Evolutionary conservation across 352 stramenopile genomes (phyloP).

Genomic region (Phytophthora podocarpi): DNA sequence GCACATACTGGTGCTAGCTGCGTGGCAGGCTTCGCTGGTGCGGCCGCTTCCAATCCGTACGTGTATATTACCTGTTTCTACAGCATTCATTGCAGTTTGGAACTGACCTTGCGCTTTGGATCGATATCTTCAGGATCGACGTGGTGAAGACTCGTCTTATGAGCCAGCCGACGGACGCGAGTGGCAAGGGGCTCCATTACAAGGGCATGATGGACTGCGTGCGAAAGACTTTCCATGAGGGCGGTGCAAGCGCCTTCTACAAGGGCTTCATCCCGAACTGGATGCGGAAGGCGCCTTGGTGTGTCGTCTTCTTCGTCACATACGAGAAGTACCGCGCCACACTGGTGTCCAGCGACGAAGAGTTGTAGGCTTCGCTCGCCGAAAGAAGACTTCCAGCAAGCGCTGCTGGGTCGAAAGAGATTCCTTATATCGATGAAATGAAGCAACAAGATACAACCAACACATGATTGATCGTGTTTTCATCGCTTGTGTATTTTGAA

Average conservation of each 20-base stretch:
- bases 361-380: slow-evolving; percentile 30
- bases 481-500: slow-evolving; percentile 10
- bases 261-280: slow-evolving; percentile 89
- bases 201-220: slow-evolving; percentile 75
- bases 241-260: slow-evolving; percentile 77
- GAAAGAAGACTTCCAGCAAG: slow-evolving; percentile 32
- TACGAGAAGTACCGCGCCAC: slow-evolving; percentile 81
- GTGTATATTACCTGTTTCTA: slow-evolving; percentile 1
- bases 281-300: slow-evolving; percentile 89
- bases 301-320: slow-evolving; percentile 86
- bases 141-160: slow-evolving; percentile 88
- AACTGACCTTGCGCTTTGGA: not conserved
- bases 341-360: slow-evolving; percentile 34
- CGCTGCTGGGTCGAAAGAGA: slow-evolving; percentile 27
- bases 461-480: not conserved
- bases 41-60: slow-evolving; percentile 77
- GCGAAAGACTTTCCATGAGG: slow-evolving; percentile 69
- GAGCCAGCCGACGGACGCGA: slow-evolving; percentile 70
- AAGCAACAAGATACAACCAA: not conserved
- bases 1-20: slow-evolving; percentile 79
- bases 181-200: slow-evolving; percentile 63
- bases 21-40: slow-evolving; percentile 77
- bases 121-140: slow-evolving; percentile 55
- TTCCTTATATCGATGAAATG: not conserved
- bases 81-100: not conserved